These are phyloP conservation scores for Mortierella antarctica DNA, from an alignment of 192 early-diverging fungal genomes.

Conservation along the genomic window DNA sequence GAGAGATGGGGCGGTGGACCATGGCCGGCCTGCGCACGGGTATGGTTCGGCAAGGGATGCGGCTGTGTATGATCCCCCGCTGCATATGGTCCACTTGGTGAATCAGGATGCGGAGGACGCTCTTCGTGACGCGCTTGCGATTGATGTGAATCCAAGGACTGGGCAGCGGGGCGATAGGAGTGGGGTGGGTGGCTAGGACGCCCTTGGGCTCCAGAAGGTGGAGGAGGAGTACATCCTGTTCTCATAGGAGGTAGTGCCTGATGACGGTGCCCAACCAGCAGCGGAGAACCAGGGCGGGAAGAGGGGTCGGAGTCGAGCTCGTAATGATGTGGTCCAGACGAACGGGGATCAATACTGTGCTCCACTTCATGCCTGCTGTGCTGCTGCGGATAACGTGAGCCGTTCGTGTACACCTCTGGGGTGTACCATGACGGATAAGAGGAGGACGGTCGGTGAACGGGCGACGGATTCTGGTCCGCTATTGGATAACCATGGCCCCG, in stretches of 20 bases:
- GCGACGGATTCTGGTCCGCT: neutral
- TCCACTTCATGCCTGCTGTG: constrained; percentile 4
- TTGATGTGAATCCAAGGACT: neutral
- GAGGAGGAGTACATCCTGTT: neutral
- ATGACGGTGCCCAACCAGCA: neutral
- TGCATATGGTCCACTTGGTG: constrained; percentile 6
- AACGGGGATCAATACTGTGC: constrained; percentile 7
- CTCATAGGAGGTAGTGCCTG: neutral
- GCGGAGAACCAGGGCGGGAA: neutral
- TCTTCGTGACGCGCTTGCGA: neutral
- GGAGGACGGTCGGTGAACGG: constrained; percentile 4
- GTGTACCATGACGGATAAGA: constrained; percentile 51
- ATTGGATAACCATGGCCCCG: neutral
- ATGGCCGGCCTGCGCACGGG: neutral
- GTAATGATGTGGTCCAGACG: neutral
- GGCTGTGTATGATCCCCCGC: neutral
- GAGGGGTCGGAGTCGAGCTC: constrained; percentile 5
- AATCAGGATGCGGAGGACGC: neutral
- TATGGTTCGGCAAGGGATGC: constrained; percentile 7
- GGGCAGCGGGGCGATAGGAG: neutral
- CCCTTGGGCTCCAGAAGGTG: neutral
- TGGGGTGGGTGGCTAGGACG: neutral
- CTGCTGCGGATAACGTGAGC: constrained; percentile 7
- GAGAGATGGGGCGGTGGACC: neutral
- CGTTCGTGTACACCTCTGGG: constrained; percentile 28